Base-by-base conservation (phyloP, 176 grass and related monocot genomes). In the Hordeum marinum region DNA sequence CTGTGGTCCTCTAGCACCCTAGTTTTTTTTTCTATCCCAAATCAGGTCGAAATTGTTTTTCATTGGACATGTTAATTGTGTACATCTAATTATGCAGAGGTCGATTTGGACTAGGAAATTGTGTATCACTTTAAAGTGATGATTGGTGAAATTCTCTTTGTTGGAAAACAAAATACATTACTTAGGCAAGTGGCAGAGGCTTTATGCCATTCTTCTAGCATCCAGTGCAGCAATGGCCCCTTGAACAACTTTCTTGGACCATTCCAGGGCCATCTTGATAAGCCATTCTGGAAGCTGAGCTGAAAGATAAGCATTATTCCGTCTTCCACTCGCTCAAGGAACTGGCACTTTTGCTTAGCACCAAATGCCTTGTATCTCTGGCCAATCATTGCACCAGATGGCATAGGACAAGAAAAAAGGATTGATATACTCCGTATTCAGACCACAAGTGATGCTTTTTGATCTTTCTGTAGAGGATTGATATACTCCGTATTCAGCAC, bases 251-350 rank as follows among this genome's bases (percentile, higher is more conserved):
- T 74, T 74, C 25, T 1, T 20, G 42, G 71, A 74, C 25, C 42
- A 55, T 80, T 73, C 67, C 84, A 72, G 27, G 77, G 20, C 37
- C 65, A 62, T 62, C 32, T 45, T 41, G 63, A 46, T 74, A 50
- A 69, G 71, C 42, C 71, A 74, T 74, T 74, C 70, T 50, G 42
- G 42, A 27, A 45, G 80, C 43, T 39, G 52, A 48, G 84, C 63
- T 37, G 3, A 69, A 82, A 25, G 80, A 87, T 46, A n/a, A 50
- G 63, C 72, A 83, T 76, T 58, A 70, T 83, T 62, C 73, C 70
- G 10, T 23, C 14, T 18, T 60, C 71, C 78, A 81, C 80, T 69
- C 52, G 72, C 50, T 42, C 14, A 63, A 88, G 68, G 70, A 50
- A 27, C 1, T 6, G 7, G 9, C 41, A 20, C 29, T 88, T 78